Evolutionary conservation across 495 filamentous ascomycete genomes (phyloP).

Genomic region (Barbatosphaeria neglecta): DNA sequence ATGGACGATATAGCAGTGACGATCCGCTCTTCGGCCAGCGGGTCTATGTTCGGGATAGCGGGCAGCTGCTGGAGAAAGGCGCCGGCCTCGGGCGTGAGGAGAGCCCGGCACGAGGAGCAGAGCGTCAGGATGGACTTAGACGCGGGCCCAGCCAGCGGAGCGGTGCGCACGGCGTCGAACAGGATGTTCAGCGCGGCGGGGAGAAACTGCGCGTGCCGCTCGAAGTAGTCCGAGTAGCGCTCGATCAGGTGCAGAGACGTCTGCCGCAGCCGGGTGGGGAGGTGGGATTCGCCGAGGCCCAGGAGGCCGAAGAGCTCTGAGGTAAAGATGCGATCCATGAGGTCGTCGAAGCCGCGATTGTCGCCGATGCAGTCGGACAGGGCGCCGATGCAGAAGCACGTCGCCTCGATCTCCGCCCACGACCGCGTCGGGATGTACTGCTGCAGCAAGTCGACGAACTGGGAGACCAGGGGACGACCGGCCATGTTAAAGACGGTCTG

Average conservation of each 20-base stretch:
- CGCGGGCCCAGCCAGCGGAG: constrained; percentile 54
- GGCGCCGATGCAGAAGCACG: constrained; percentile 64
- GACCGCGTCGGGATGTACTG: constrained; percentile 43
- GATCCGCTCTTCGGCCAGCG: constrained; percentile 65
- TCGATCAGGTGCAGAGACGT: constrained; percentile 69
- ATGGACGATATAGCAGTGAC: constrained; percentile 76
- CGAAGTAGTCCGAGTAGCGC: constrained; percentile 72
- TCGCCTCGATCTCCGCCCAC: constrained; percentile 74
- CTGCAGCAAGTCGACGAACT: constrained; percentile 54
- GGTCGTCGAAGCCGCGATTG: constrained; percentile 51
- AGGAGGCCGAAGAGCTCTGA: constrained; percentile 52
- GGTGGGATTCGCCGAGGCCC: constrained; percentile 33
- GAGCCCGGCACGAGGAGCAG: constrained; percentile 66
- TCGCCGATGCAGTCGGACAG: constrained; percentile 66
- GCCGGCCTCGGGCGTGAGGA: constrained; percentile 57
- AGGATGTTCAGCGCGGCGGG: constrained; percentile 70
- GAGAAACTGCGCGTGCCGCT: constrained; percentile 56
- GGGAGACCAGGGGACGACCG: constrained; percentile 53
- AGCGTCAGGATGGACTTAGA: constrained; percentile 70
- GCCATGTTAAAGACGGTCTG: constrained; percentile 63
- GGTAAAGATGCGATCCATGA: constrained; percentile 57
- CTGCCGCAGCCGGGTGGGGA: constrained; percentile 62
- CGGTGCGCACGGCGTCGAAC: constrained; percentile 60
- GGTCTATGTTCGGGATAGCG: constrained; percentile 47
- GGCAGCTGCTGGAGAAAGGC: constrained; percentile 62